phyloP scores from a whole-genome alignment of 2,329 filamentous ascomycete genomes.

The Cadophora gregata region DNA sequence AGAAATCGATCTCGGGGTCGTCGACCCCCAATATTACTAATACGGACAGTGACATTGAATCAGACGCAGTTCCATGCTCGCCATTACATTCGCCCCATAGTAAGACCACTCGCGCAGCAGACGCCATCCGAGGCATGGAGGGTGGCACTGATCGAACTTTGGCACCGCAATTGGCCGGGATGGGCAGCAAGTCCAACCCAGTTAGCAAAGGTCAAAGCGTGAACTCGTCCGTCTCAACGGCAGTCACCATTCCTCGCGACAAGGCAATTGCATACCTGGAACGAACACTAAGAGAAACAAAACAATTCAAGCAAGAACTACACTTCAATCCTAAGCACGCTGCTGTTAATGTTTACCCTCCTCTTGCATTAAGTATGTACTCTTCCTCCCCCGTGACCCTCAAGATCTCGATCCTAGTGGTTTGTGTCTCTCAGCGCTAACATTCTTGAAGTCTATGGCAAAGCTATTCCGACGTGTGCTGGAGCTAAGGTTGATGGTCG shows the following conservation, averaged over 20 bases:
- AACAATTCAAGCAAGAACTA: conserved; percentile 78
- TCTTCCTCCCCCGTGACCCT: no score
- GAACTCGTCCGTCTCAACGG: conserved; percentile 41
- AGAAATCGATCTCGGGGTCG: conserved; percentile 36
- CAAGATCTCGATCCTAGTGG: no score
- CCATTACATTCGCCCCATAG: conserved; percentile 31
- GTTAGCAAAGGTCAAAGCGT: conserved; percentile 35
- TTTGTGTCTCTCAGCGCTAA: no score
- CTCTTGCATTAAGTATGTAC: conserved; percentile 76
- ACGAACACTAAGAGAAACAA: conserved; percentile 74
- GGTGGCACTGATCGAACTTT: conserved; percentile 40
- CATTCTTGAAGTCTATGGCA: no score
- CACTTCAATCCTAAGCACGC: conserved; percentile 65
- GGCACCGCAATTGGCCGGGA: conserved; percentile 36
- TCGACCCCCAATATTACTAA: conserved; percentile 27
- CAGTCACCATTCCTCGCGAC: conserved; percentile 44
- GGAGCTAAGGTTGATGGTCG: conserved; percentile 75
- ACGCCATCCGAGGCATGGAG: conserved; percentile 35
- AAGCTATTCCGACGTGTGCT: conserved; percentile 83
- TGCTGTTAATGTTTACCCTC: conserved; percentile 77
- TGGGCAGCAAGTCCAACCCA: conserved; percentile 36
- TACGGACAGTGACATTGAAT: conserved; percentile 26
- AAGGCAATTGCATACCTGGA: conserved; percentile 67
- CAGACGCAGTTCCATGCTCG: conserved; percentile 3
- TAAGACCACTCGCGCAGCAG: conserved; percentile 38